phyloP scores from a whole-genome alignment of 106 monocot species.

The Apostasia shenzhenica region DNA sequence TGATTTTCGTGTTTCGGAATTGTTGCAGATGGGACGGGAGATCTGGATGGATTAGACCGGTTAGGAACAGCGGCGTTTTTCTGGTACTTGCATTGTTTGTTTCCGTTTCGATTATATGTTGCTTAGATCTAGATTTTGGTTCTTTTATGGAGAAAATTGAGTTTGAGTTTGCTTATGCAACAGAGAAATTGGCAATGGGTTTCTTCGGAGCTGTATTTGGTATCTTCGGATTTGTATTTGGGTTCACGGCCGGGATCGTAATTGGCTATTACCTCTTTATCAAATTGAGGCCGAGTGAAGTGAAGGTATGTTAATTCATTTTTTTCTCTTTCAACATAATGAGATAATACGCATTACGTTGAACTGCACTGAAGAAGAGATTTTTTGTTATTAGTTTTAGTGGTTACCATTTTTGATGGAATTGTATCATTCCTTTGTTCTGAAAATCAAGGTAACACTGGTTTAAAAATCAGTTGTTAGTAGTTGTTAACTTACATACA shows the following conservation, averaged over 20 bases:
- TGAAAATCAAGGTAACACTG: too few relatives aligned
- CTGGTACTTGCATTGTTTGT: not conserved
- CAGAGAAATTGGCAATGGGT: constrained; percentile 26
- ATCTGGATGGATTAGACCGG: constrained; percentile 1
- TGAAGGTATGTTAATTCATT: constrained; percentile 31
- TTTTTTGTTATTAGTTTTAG: too few relatives aligned
- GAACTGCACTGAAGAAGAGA: too few relatives aligned
- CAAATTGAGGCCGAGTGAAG: constrained; percentile 54
- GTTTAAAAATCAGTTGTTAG: too few relatives aligned
- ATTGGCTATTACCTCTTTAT: constrained; percentile 73
- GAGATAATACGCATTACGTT: too few relatives aligned
- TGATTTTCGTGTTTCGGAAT: not conserved
- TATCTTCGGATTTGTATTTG: constrained; percentile 54
- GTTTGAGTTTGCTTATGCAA: not conserved
- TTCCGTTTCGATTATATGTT: not conserved
- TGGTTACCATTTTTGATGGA: too few relatives aligned
- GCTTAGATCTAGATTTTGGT: not conserved
- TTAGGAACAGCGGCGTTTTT: not conserved
- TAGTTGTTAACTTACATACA: too few relatives aligned
- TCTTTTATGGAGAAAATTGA: not conserved
- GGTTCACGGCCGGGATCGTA: constrained; percentile 41
- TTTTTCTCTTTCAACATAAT: not conserved
- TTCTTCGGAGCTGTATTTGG: constrained; percentile 37
- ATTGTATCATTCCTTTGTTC: too few relatives aligned
- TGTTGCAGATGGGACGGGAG: not conserved